Conservation (phyloP, 2,329 filamentous ascomycete species). For the Periconia digitata region DNA sequence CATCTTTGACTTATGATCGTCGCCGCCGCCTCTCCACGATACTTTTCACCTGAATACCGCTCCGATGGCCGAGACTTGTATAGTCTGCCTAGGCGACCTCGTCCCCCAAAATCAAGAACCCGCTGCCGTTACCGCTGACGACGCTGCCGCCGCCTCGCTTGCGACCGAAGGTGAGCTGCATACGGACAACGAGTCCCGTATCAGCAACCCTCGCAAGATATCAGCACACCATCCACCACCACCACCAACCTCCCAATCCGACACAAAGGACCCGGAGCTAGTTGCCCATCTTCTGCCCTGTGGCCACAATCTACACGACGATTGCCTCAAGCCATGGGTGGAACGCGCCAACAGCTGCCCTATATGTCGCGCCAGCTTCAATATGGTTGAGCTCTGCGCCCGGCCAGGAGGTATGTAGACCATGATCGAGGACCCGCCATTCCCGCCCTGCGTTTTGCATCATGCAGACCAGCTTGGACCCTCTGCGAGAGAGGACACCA, state of each 20-base stretch:
- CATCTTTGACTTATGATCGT: constrained; percentile 40
- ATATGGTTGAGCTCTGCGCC: constrained; percentile 82
- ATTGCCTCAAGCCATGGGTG: constrained; percentile 91
- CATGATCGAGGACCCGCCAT: constrained; percentile 1
- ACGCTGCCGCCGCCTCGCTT: constrained; percentile 19
- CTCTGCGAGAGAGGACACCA: constrained; percentile 6
- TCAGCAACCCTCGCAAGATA: constrained; percentile 11
- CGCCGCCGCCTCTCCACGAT: constrained; percentile 24
- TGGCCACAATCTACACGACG: constrained; percentile 89
- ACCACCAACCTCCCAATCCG: constrained; percentile 4
- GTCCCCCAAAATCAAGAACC: constrained; percentile 56
- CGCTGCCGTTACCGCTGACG: constrained; percentile 26
- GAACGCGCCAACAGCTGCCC: constrained; percentile 97
- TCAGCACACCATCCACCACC: not conserved
- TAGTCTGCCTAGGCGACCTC: constrained; percentile 72
- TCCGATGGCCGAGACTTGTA: constrained; percentile 67
- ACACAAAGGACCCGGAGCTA: constrained; percentile 49
- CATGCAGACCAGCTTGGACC: constrained; percentile 13
- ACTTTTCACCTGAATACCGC: constrained; percentile 20
- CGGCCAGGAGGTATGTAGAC: constrained; percentile 69
- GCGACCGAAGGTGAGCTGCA: constrained; percentile 21
- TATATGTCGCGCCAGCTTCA: constrained; percentile 91
- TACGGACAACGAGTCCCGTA: constrained; percentile 19
- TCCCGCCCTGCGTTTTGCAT: not conserved
- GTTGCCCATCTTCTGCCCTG: constrained; percentile 72